Base-by-base conservation (phyloP, 2,329 filamentous ascomycete species). In the Colletotrichum spaethianum region DNA sequence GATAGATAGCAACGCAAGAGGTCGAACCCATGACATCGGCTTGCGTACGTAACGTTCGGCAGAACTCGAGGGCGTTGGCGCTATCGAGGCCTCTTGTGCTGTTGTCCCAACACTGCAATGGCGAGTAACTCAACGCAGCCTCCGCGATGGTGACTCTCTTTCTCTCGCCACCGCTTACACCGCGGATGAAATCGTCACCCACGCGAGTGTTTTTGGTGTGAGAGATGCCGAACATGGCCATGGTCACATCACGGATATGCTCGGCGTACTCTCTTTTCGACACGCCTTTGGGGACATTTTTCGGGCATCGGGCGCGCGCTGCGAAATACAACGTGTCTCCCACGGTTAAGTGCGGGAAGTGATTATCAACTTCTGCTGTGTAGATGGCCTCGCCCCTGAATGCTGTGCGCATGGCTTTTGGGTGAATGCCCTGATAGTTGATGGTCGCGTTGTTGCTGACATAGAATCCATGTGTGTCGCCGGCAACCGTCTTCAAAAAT, bases 401-500 rank as follows among this genome's bases (percentile, higher is more conserved):
- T 4, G 67, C 73, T 3, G 66, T 70, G 28, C 65, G 63, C 62
- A 73, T 74, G 26, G 70, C 48, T 28, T 68, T 55, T 14, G 73
- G 70, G 3, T 66, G 70, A 2, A 74, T 42, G 28, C 73, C 70
- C 36, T 73, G 62, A 46, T 74, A 74, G 48, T 74, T 74, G 48
- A 74, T 57, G 1, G 63, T 70, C 1, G 73, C 62, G 18, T 55
- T 60, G 5, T 71, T 59, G 48, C 50, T 38, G 36, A 74, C 18
- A 55, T 85, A 84, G 75, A 92, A 87, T 16, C 91, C 91, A 72
- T 91, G 86, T 0, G 88, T 90, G 76, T 92, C 89, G 61, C 91
- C 90, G 8, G 90, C 86, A 60, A 92, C 84, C 0, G 90, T 90
- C 78, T 92, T 93, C 59, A 93, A 82, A 74, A 93, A 90, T 0